These are phyloP conservation scores for Fusarium nisikadoi DNA, from an alignment of 2,329 filamentous ascomycete species.

Conservation along the genomic window DNA sequence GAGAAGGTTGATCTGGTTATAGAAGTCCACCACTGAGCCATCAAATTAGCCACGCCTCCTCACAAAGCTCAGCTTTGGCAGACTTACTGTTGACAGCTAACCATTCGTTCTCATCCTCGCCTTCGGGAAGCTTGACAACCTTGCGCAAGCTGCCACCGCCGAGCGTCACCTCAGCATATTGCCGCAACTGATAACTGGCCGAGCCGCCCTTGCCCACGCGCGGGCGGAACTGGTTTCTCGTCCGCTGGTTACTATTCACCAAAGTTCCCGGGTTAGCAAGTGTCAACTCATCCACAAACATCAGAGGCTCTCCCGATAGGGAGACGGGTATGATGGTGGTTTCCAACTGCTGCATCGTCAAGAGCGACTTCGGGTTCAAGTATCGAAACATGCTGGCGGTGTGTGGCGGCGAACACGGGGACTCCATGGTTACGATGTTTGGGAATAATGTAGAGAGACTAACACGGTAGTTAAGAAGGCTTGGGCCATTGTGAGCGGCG, in stretches of 20 bases:
- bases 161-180: slow-evolving; percentile 97
- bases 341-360: slow-evolving; percentile 47
- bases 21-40: slow-evolving; percentile 92
- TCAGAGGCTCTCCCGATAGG: slow-evolving; percentile 21
- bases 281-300: slow-evolving; percentile 31
- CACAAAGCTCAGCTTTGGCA: no score
- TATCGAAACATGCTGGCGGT: slow-evolving; percentile 47
- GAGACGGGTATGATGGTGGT: slow-evolving; percentile 48
- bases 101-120: slow-evolving; percentile 98
- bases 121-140: slow-evolving; percentile 95
- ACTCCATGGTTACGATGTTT: not conserved
- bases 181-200: slow-evolving; percentile 89
- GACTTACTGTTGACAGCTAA: slow-evolving; percentile 90
- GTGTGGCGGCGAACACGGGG: slow-evolving; percentile 13
- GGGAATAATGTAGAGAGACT: slow-evolving; percentile 38
- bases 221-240: slow-evolving; percentile 90
- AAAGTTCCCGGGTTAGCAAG: slow-evolving; percentile 46
- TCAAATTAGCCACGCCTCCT: not conserved
- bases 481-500: slow-evolving; percentile 50
- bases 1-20: slow-evolving; percentile 99
- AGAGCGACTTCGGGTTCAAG: slow-evolving; percentile 48
- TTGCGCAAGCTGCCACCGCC: slow-evolving; percentile 95
- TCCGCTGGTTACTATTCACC: slow-evolving; percentile 78
- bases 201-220: slow-evolving; percentile 88
- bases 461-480: slow-evolving; percentile 56